Percentiles rank a stretch among this genome's conserved stretches.
phyloP scores from a whole-genome alignment of 495 filamentous ascomycete genomes.

The Tuber magnatum region DNA sequence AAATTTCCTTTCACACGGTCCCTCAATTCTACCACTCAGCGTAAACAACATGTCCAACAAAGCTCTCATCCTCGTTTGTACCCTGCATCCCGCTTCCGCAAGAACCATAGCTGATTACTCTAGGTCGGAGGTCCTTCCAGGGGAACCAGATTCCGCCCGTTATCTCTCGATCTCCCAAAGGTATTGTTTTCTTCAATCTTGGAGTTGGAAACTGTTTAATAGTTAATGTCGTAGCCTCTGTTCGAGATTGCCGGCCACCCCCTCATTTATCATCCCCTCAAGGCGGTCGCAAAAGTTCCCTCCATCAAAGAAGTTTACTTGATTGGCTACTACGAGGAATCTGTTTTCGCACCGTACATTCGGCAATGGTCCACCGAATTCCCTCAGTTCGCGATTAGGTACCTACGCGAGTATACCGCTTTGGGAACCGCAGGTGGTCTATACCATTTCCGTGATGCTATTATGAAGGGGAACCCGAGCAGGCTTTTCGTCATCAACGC shows the following conservation, averaged over 20 bases:
- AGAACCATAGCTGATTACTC: slow-evolving; percentile 15
- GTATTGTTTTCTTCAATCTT: slow-evolving; percentile 46
- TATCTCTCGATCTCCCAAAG: slow-evolving; percentile 97
- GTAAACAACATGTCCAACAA: slow-evolving; percentile 33
- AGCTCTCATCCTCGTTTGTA: slow-evolving; percentile 36
- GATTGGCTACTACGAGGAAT: slow-evolving; percentile 98
- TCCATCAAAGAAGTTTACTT: slow-evolving; percentile 93
- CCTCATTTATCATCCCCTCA: slow-evolving; percentile 95
- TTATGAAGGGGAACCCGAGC: slow-evolving; percentile 90
- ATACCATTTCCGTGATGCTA: slow-evolving; percentile 99
- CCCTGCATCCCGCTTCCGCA: slow-evolving; percentile 13
- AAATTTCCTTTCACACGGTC: not conserved
- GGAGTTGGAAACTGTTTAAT: slow-evolving; percentile 22
- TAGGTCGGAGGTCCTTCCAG: slow-evolving; percentile 89
- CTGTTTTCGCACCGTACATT: slow-evolving; percentile 94
- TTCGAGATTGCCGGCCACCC: slow-evolving; percentile 98
- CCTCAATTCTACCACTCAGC: not conserved
- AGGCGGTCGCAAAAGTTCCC: slow-evolving; percentile 82
- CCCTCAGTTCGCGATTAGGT: slow-evolving; percentile 83
- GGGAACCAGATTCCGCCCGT: slow-evolving; percentile 91
- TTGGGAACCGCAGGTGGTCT: slow-evolving; percentile 92
- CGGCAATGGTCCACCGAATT: slow-evolving; percentile 78
- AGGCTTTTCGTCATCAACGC: slow-evolving; percentile 96
- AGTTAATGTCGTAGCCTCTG: slow-evolving; percentile 60
- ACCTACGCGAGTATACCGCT: slow-evolving; percentile 96